phyloP scores from a whole-genome alignment of 208 protist species.

The Wallacemonas sp. region DNA sequence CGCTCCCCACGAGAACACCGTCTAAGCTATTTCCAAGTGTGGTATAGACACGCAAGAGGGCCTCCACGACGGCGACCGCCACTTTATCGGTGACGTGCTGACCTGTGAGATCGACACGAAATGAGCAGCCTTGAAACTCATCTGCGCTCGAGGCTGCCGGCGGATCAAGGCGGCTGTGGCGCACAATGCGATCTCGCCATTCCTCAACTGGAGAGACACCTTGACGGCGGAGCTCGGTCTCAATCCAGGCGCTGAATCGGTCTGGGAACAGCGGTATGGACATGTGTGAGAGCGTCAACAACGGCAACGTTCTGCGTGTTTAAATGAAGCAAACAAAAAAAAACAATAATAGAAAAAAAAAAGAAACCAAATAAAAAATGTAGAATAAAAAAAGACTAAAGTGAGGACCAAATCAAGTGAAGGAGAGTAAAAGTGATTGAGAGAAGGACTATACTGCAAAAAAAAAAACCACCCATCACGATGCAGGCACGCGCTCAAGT shows the following conservation, averaged over 20 bases:
- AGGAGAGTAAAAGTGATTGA: no score
- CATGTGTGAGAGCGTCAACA: slow-evolving; percentile 9
- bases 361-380: slow-evolving; percentile 11
- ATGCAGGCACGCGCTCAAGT: no score
- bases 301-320: slow-evolving; percentile 16
- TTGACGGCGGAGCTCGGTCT: slow-evolving; percentile 59
- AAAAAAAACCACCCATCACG: no score
- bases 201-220: slow-evolving; percentile 31
- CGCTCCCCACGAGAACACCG: slow-evolving; percentile 16
- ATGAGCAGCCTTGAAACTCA: not conserved
- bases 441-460: no score
- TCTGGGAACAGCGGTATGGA: slow-evolving; percentile 17
- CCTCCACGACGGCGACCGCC: slow-evolving; percentile 56
- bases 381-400: slow-evolving; percentile 16
- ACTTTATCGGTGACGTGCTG: slow-evolving; percentile 48
- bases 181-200: slow-evolving; percentile 17
- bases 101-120: slow-evolving; percentile 31
- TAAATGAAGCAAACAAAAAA: slow-evolving; percentile 12
- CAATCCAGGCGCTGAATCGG: slow-evolving; percentile 32
- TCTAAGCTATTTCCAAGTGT: not conserved
- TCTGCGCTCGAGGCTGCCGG: not conserved
- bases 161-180: not conserved
- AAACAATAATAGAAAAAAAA: not conserved
- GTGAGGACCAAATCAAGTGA: not conserved
- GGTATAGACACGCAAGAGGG: slow-evolving; percentile 47